Conservation (phyloP, 225 moss, liverwort and hornwort species). For the Thuidium tamariscinum region DNA sequence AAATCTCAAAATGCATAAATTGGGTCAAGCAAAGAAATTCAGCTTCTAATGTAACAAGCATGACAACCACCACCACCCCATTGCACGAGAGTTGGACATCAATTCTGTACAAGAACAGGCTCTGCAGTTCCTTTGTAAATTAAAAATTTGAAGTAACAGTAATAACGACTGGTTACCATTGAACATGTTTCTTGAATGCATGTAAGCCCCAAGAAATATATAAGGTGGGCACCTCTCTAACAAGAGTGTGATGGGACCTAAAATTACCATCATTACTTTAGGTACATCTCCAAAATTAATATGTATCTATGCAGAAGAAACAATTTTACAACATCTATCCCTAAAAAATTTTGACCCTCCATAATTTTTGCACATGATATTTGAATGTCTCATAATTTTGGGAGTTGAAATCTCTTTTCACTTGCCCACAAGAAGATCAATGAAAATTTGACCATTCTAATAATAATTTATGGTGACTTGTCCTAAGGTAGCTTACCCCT, state of each 20-base stretch:
- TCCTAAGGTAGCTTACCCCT: too few species aligned
- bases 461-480: too few species aligned
- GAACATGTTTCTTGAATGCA: background rate
- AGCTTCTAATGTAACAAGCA: background rate
- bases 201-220: background rate
- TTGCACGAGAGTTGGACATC: background rate
- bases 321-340: background rate
- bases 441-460: background rate
- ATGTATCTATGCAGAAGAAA: background rate
- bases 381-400: rapidly evolving
- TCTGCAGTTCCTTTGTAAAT: background rate
- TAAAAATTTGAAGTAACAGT: background rate
- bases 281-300: background rate
- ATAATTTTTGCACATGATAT: background rate
- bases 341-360: background rate
- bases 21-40: background rate
- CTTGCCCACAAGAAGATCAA: background rate
- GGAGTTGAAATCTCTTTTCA: background rate
- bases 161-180: background rate
- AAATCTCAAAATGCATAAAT: background rate
- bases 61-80: background rate
- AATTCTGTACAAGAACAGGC: background rate
- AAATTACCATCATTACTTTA: background rate
- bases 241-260: rapidly evolving
- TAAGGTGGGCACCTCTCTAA: background rate